Percentiles rank a stretch among this genome's conserved stretches.
Evolutionary conservation across 1,139 yeast species (phyloP).

Genomic region (Groenewaldozyma sp.): DNA sequence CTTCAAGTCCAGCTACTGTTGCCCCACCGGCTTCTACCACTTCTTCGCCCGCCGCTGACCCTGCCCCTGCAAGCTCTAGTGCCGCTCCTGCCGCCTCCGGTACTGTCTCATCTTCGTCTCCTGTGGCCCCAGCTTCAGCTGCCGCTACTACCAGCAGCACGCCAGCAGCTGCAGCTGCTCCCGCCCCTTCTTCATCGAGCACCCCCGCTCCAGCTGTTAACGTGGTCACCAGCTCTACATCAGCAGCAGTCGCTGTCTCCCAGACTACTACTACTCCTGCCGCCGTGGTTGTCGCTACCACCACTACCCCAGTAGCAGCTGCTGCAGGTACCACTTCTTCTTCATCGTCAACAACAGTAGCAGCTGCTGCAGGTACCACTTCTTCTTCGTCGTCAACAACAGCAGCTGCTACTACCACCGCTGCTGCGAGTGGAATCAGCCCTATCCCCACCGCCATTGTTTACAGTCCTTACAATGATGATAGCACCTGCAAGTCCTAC

Average conservation of each 20-base stretch:
- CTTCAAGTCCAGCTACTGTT: conserved; percentile 12
- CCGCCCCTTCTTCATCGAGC: conserved; percentile 1
- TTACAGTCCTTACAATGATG: conserved; percentile 72
- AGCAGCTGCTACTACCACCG: conserved; percentile 12
- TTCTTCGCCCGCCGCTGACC: conserved; percentile 9
- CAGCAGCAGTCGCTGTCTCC: conserved; percentile 8
- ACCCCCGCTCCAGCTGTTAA: conserved; percentile 8
- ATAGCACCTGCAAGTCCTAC: conserved; percentile 55
- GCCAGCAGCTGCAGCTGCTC: conserved; percentile 3
- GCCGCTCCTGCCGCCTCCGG: too few species aligned
- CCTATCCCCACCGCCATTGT: conserved; percentile 48
- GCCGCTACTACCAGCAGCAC: conserved; percentile 8
- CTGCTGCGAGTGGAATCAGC: conserved; percentile 5
- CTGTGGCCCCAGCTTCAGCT: conserved; percentile 10
- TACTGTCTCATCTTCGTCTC: conserved; percentile 2
- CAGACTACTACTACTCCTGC: conserved; percentile 13
- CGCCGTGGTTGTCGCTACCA: conserved; percentile 5
- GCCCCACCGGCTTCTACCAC: conserved; percentile 6
- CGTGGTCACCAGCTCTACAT: conserved; percentile 5
- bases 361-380: conserved; percentile 11
- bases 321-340: conserved; percentile 10
- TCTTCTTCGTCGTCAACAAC: conserved; percentile 7
- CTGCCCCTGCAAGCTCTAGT: conserved; percentile 6
- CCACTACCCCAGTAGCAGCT: conserved; percentile 4
- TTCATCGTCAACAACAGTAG: conserved; percentile 11